Base-by-base conservation (phyloP, 768 basidiomycete species). In the Suillus alpinus region DNA sequence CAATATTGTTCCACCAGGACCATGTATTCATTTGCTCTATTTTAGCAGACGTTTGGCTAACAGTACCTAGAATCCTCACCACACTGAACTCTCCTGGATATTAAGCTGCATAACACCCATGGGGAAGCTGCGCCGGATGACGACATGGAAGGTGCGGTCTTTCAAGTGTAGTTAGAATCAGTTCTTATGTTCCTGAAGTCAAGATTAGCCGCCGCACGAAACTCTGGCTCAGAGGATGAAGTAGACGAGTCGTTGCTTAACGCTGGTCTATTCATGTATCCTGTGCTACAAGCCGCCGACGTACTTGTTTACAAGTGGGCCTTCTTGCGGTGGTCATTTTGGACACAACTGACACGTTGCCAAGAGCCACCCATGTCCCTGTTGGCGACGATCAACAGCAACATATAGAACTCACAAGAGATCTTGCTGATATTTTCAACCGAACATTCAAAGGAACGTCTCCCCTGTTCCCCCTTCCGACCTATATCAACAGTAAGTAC, bases 301-400 rank as follows among this genome's bases (percentile, higher is more conserved):
- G 89, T 98, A 50, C 79, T 98, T 7, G 78, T 86, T 0, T 97
- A 98, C 71, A 84, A 83, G 95, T 92, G 65, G 59, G 83, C 55
- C 36, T 61, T 37, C 29, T 43, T 37, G 20, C 41, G 1, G 44
- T n/a, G n/a, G 37, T 20, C 1, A 14, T 59, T 39, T 37, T 29
- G 7, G 6, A 9, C 53, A 57, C 13, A 18, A 36, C 29, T 60
- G 56, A 49, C 20, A 39, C 14, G 12, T 10, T 8, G 7, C 1
- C 63, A 37, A 94, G 95, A 66, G 85, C 94, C 2, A 96, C 94
- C 0, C 91, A 95, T 71, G 91, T 98, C 1, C 96, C 96, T 0
- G 95, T 98, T 5, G 96, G 96, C 29, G 95, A 98, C 68, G 96
- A 98, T 72, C 96, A 98, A 69, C 85, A 86, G 23, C 96, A 98